Conservation (phyloP, 345 rosid genomes). For the Citropsis articulata region DNA sequence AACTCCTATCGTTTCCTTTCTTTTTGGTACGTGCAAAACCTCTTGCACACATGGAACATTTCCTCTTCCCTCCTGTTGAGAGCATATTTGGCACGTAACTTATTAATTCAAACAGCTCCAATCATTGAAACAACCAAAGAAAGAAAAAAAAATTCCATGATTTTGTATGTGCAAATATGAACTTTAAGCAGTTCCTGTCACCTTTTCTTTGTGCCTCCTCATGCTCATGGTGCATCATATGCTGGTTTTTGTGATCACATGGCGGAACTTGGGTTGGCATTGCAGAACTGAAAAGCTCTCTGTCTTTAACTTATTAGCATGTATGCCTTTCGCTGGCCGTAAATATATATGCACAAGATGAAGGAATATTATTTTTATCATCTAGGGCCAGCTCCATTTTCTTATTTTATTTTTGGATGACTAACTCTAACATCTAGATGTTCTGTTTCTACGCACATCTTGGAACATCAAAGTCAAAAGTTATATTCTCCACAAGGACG, state of each 20-base stretch:
- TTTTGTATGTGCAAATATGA: not conserved
- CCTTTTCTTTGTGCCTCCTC: not conserved
- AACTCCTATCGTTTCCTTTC: conserved; percentile 5
- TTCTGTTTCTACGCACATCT: not conserved
- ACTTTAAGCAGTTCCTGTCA: not conserved
- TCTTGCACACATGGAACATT: not conserved
- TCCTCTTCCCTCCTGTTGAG: conserved; percentile 2
- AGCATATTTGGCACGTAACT: not conserved
- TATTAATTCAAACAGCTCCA: not conserved
- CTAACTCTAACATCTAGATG: not conserved
- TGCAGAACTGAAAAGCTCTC: not conserved
- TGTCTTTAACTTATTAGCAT: not conserved
- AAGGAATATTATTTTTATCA: not conserved
- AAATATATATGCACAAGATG: not conserved
- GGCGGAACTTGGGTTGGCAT: not conserved
- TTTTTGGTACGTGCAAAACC: not conserved
- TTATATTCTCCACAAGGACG: not conserved
- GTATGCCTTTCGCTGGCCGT: not conserved
- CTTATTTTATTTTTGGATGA: not conserved
- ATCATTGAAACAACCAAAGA: not conserved
- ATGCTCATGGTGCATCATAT: not conserved
- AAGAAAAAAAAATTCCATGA: not conserved
- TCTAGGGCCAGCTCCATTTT: not conserved
- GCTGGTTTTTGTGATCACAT: not conserved
- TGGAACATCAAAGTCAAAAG: conserved; percentile 1